A percentile compares a stretch with the other conserved stretches of the same genome.
phyloP scores from a whole-genome alignment of 2,329 filamentous ascomycete species.

The Macrophomina phaseolina region DNA sequence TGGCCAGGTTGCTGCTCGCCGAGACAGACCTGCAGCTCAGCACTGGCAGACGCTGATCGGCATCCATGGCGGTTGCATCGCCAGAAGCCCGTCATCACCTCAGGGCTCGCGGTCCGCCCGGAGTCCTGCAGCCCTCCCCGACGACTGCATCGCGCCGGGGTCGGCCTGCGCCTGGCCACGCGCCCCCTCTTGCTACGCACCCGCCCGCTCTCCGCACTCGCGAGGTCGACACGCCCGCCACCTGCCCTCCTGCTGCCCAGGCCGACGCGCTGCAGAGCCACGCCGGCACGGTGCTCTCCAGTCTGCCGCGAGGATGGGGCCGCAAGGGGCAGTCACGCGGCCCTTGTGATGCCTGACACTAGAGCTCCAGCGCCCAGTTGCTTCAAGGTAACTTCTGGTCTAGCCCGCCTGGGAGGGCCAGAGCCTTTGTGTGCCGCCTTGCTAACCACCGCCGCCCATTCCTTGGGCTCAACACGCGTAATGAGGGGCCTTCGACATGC shows the following conservation, averaged over 20 bases:
- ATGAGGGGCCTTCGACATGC: slow-evolving; percentile 17
- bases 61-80: slow-evolving; percentile 22
- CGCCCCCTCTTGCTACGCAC: slow-evolving; percentile 7
- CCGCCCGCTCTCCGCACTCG: neutral
- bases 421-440: slow-evolving; percentile 23
- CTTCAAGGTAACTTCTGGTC: slow-evolving; percentile 21
- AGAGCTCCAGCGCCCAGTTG: slow-evolving; percentile 14
- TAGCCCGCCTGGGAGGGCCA: slow-evolving; percentile 17
- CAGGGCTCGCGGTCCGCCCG: slow-evolving; percentile 20
- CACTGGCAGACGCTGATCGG: slow-evolving; percentile 15
- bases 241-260: neutral
- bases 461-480: slow-evolving; percentile 18
- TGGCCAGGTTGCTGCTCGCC: slow-evolving; percentile 18
- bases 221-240: neutral
- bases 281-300: slow-evolving; percentile 22
- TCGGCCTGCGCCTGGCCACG: slow-evolving; percentile 21
- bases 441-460: slow-evolving; percentile 22
- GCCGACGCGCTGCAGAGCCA: slow-evolving; percentile 1
- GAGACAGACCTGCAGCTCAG: slow-evolving; percentile 24
- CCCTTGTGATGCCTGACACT: slow-evolving; percentile 21
- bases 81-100: slow-evolving; percentile 23
- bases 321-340: slow-evolving; percentile 24
- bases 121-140: slow-evolving; percentile 17
- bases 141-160: slow-evolving; percentile 10
- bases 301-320: slow-evolving; percentile 25